Evolutionary conservation across 129 eudicot genomes (phyloP).

Genomic region (Chrysanthemum makinoi): DNA sequence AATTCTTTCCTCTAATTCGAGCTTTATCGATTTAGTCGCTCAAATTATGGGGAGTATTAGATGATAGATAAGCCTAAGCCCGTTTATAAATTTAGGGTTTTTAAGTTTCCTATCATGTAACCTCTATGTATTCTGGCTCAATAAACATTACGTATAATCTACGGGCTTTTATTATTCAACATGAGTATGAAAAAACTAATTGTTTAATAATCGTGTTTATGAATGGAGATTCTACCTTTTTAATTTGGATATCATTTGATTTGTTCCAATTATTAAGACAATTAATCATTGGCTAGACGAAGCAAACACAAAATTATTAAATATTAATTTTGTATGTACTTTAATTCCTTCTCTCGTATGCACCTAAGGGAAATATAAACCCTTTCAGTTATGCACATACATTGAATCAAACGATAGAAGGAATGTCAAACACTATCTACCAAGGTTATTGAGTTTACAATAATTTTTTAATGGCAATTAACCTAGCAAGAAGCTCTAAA

Average conservation of each 20-base stretch:
- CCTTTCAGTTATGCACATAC: not conserved
- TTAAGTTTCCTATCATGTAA: too few relatives aligned
- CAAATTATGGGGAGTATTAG: too few relatives aligned
- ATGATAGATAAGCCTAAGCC: too few relatives aligned
- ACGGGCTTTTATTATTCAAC: too few relatives aligned
- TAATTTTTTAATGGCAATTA: too few relatives aligned
- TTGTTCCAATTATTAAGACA: not conserved
- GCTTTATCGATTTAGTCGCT: too few relatives aligned
- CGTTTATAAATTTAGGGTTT: too few relatives aligned
- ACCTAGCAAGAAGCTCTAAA: too few relatives aligned
- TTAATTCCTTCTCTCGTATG: not conserved
- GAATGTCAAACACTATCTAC: constrained; percentile 2
- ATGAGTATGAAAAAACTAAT: not conserved
- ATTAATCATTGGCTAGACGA: constrained; percentile 11
- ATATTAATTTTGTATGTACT: not conserved
- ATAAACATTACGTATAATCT: too few relatives aligned
- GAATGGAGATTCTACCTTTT: not conserved
- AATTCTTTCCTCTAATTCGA: too few relatives aligned
- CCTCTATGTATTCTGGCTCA: too few relatives aligned
- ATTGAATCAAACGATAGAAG: not conserved
- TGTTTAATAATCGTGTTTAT: not conserved
- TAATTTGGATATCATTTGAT: not conserved
- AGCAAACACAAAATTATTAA: not conserved
- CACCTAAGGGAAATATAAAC: too few relatives aligned
- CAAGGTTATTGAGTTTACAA: constrained; percentile 4